Evolutionary conservation across 129 eudicot species (phyloP), one percentile per base, ranked within the genome.

Genomic region (Logfia minima): DNA sequence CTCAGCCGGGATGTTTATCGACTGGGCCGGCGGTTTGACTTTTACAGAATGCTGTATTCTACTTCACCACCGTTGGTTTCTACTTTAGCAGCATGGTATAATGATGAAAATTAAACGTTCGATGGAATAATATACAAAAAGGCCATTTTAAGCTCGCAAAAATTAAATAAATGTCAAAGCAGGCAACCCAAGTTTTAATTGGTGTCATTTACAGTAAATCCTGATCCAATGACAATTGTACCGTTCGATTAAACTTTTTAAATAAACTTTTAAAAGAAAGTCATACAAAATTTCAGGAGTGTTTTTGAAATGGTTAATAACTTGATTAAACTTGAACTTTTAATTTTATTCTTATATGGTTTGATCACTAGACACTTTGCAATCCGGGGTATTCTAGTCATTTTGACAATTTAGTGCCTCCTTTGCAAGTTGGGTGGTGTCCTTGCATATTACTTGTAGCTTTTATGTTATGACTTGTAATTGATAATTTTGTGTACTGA

Each of bases 71-170:
- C 41, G 88, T 93, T 63, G 98, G 98, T 1, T 93, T 93, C 86
- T 93, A 93, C 88, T 91, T 93, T 70, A 89, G 96, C 81, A 91
- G 97, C 89, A 91, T 94, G 98, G 98, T 94, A 91, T 16, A 70
- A 48, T 59, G 23, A 29, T 68, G 4, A 66, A 29, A 32, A 56
- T 24, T 64, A 34, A 26, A 17, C 28, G 41, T 68, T 68, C 17
- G 34, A 55, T 28, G 43, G 31, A 71, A 75, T 63, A 62, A 18
- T 43, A 48, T 74, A 74, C 21, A 62, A 74, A 19, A 23, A n/a
- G 29, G 13, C 26, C 23, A 43, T 16, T 24, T 41, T 24, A 74
- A 61, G 51, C 63, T 37, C 43, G 61, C 31, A 35, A 39, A 75
- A 21, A 41, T 13, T 41, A 39, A 39, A 39, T 39, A 39, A 39